A percentile compares a stretch with the other conserved stretches of the same genome.
Evolutionary conservation across 2,329 filamentous ascomycete genomes (phyloP).

Genomic region (Sordariomycetes sp.): DNA sequence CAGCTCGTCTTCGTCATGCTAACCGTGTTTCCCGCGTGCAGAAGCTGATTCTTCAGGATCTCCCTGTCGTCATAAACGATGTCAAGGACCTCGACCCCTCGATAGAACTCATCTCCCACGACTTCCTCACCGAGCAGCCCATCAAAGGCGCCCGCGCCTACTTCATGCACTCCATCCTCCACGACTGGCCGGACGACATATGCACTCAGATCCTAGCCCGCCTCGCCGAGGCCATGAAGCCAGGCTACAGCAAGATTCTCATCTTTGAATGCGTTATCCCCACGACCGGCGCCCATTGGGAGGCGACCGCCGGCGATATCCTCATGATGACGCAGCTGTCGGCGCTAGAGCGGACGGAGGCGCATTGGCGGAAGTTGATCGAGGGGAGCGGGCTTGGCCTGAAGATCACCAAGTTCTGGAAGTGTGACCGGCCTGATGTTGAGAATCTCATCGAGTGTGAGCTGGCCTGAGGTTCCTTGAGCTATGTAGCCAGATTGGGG

Average conservation of each 20-base stretch:
- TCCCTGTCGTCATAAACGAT: conserved; percentile 22
- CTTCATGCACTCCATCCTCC: conserved; percentile 20
- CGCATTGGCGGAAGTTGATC: conserved; percentile 9
- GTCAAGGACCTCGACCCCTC: conserved; percentile 13
- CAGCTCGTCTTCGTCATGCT: not conserved
- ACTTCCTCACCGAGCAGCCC: conserved; percentile 16
- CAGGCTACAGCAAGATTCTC: conserved; percentile 18
- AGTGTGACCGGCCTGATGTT: conserved; percentile 7
- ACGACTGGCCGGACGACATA: conserved; percentile 16
- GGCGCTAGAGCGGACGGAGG: conserved; percentile 9
- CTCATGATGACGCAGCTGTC: conserved; percentile 15
- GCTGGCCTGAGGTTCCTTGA: not conserved
- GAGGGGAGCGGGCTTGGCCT: conserved; percentile 6
- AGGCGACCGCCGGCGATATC: conserved; percentile 15
- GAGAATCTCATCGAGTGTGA: conserved; percentile 10
- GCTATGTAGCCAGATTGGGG: not conserved
- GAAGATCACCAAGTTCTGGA: conserved; percentile 11
- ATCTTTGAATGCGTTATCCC: conserved; percentile 20
- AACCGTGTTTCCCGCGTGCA: not conserved
- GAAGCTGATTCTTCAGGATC: conserved; percentile 32
- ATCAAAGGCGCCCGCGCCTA: conserved; percentile 19
- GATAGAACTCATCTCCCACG: conserved; percentile 19
- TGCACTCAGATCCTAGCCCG: conserved; percentile 14
- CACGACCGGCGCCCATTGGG: conserved; percentile 14
- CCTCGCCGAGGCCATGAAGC: conserved; percentile 14